Evolutionary conservation across 768 basidiomycete genomes (phyloP), one percentile per base, ranked within the genome.

Genomic region (Amanita rubescens): DNA sequence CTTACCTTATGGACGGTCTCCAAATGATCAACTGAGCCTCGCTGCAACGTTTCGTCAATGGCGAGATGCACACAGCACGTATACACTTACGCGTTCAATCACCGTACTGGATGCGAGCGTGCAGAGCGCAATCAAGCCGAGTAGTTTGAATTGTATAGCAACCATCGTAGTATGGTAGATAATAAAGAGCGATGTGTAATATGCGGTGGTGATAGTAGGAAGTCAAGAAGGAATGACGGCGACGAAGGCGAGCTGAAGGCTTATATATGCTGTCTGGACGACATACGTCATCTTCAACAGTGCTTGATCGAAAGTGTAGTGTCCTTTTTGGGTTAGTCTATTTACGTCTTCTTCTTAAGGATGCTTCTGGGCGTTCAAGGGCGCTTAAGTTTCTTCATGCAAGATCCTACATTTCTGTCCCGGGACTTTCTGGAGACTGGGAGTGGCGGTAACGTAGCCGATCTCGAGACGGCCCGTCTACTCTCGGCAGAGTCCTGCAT

Each of bases 221-320:
- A 27, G 22, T n/a, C 34, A 38, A 25, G 38, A 30, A 27, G 8
- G 49, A 11, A 37, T 50, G 22, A 0, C 11, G 15, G n/a, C 25
- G n/a, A 38, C 3, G 25, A 11, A n/a, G 35, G 49, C 41, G 22
- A 8, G 22, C 27, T n/a, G 12, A 12, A 22, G 7, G 10, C 5
- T 50, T 50, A 24, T 41, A 50, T 50, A 50, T 17, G 35, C 25
- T 27, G 8, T n/a, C 22, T 14, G 20, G 8, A 15, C 7, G 9
- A n/a, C n/a, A 49, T 50, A 50, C 49, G 49, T 50, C 49, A 50
- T 50, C n/a, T n/a, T n/a, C 27, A 15, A 14, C 27, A 30, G 24
- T 17, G n/a, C 7, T 17, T 12, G 34, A 37, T 49, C 32, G 45
- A 14, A 15, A 46, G 11, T n/a, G 27, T 12, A 17, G 43, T 39